These are phyloP conservation scores for Alloascoidea hylecoeti DNA, from an alignment of 805 yeast genomes.

Conservation along the genomic window DNA sequence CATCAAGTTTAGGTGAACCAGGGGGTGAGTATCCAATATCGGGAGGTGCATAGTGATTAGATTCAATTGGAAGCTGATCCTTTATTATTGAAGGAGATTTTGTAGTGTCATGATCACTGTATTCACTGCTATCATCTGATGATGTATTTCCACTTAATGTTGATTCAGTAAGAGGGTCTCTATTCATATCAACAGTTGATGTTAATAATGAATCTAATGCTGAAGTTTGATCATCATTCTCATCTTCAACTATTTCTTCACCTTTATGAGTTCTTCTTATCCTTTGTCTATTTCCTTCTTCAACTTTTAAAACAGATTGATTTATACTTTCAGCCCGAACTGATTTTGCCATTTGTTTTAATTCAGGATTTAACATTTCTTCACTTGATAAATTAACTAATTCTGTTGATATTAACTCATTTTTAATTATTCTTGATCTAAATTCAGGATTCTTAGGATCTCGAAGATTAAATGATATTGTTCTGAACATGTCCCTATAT, in stretches of 20 bases:
- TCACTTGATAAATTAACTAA: slow-evolving; percentile 55
- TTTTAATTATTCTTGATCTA: slow-evolving; percentile 40
- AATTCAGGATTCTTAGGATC: slow-evolving; percentile 41
- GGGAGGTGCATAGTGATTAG: neutral
- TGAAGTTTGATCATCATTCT: slow-evolving; percentile 27
- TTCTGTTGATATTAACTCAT: slow-evolving; percentile 37
- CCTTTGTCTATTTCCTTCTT: slow-evolving; percentile 35
- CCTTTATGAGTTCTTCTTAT: slow-evolving; percentile 80
- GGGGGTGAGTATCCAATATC: neutral
- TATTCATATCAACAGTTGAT: slow-evolving; percentile 10
- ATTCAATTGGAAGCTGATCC: neutral
- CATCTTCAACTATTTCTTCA: slow-evolving; percentile 70
- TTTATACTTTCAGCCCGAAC: slow-evolving; percentile 57
- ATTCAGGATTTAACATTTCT: slow-evolving; percentile 67
- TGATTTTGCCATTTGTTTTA: slow-evolving; percentile 53
- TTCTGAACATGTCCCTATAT: slow-evolving; percentile 59
- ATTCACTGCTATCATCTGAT: neutral
- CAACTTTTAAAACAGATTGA: slow-evolving; percentile 50
- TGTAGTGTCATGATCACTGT: neutral
- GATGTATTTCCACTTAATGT: neutral
- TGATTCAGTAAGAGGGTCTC: neutral
- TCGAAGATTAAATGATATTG: slow-evolving; percentile 44
- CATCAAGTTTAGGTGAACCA: neutral
- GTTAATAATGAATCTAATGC: slow-evolving; percentile 6
- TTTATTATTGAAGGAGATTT: neutral